A percentile compares a stretch with the other conserved stretches of the same genome.
Evolutionary conservation across 208 protist species (phyloP).

Genomic region (Wallacemonas sp.): DNA sequence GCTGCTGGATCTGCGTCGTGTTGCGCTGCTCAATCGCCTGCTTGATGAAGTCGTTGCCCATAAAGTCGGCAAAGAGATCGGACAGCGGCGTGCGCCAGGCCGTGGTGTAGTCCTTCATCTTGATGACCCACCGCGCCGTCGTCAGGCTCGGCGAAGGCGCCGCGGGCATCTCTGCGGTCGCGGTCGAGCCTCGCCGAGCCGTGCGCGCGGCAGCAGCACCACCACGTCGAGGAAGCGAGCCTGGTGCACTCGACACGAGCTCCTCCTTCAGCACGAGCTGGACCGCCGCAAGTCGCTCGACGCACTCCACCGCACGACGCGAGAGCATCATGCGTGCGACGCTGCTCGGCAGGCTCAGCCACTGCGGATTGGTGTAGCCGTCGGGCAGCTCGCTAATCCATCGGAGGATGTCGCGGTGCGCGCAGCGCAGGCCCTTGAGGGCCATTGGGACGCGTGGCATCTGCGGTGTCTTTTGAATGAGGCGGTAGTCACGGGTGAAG

Average conservation of each 20-base stretch:
- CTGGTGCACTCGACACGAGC: constrained; percentile 11
- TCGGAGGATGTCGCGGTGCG: constrained; percentile 66
- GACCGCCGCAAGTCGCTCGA: constrained; percentile 75
- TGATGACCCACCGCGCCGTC: constrained; percentile 50
- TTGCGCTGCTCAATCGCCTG: constrained; percentile 34
- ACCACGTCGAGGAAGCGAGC: not conserved
- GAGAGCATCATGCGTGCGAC: constrained; percentile 83
- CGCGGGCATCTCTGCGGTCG: not conserved
- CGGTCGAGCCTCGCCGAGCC: not conserved
- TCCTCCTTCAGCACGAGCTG: constrained; percentile 66
- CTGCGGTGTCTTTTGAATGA: not conserved
- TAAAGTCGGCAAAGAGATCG: constrained; percentile 23
- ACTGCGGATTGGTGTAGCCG: constrained; percentile 70
- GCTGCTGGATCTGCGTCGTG: constrained; percentile 16
- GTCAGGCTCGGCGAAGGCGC: not conserved
- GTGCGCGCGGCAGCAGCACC: not conserved
- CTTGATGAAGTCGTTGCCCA: constrained; percentile 35
- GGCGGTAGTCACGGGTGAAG: constrained; percentile 42
- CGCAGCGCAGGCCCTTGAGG: constrained; percentile 28
- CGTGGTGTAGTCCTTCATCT: constrained; percentile 47
- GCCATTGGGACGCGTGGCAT: constrained; percentile 20
- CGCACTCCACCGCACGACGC: constrained; percentile 48
- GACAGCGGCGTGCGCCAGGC: constrained; percentile 35
- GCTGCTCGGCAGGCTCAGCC: constrained; percentile 94
- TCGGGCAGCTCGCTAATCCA: constrained; percentile 92